These are phyloP conservation scores for Metarhizium robertsii DNA, from an alignment of 2,329 filamentous ascomycete species.

Conservation along the genomic window DNA sequence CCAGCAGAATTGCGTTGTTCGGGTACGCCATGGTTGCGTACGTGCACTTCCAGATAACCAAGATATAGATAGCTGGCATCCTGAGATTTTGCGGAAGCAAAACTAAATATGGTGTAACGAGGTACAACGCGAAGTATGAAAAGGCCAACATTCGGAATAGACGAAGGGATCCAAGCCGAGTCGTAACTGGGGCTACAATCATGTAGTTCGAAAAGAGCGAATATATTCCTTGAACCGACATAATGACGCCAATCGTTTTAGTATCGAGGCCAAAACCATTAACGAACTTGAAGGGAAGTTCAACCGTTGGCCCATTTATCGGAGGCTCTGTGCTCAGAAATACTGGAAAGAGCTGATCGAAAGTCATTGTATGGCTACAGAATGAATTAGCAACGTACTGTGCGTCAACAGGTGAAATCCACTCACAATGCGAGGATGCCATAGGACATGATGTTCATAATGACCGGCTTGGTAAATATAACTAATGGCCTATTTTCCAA, in stretches of 20 bases:
- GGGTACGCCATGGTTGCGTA: constrained; percentile 88
- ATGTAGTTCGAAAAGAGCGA: constrained; percentile 81
- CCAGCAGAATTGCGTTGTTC: constrained; percentile 77
- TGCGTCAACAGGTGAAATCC: background rate
- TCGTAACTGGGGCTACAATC: constrained; percentile 70
- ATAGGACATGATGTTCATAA: constrained; percentile 81
- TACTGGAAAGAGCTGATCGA: constrained; percentile 87
- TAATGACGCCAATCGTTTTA: constrained; percentile 76
- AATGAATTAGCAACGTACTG: background rate
- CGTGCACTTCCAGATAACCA: constrained; percentile 87
- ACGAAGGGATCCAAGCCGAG: constrained; percentile 65
- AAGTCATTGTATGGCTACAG: constrained; percentile 88
- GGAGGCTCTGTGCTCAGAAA: constrained; percentile 66
- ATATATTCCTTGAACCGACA: constrained; percentile 81
- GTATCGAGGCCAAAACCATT: constrained; percentile 79
- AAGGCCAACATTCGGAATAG: constrained; percentile 76
- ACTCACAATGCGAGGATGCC: constrained; percentile 92
- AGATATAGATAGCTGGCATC: constrained; percentile 64
- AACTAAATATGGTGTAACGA: constrained; percentile 81
- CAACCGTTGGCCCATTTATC: constrained; percentile 35
- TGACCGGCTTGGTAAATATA: constrained; percentile 69
- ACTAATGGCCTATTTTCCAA: constrained; percentile 33
- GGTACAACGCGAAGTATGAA: constrained; percentile 79
- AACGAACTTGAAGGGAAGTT: constrained; percentile 78
- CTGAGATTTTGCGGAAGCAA: constrained; percentile 65